Percentiles rank a stretch among this genome's conserved stretches.
phyloP scores from a whole-genome alignment of 768 basidiomycete genomes.

The Tricholoma terreum region DNA sequence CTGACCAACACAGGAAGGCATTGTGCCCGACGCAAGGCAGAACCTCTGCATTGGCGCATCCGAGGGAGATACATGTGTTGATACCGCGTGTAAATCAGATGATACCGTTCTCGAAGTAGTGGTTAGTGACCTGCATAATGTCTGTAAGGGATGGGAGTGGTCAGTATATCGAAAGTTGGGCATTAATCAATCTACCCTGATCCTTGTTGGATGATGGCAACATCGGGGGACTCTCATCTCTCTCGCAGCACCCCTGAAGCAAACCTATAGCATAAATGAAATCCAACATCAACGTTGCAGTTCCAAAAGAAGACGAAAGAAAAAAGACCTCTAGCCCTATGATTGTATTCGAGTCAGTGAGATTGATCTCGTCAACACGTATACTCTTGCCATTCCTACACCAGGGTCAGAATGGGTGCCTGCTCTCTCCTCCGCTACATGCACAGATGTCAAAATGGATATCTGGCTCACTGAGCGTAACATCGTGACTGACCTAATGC shows the following conservation, averaged over 20 bases:
- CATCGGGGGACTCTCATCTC: slow-evolving; percentile 79
- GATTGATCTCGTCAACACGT: slow-evolving; percentile 73
- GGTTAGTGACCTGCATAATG: slow-evolving; percentile 85
- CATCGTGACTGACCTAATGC: no score
- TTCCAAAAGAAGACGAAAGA: background rate
- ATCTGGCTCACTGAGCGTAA: no score
- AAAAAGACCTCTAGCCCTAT: slow-evolving; percentile 61
- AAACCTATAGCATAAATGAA: slow-evolving; percentile 61
- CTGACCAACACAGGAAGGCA: slow-evolving; percentile 84
- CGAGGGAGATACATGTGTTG: slow-evolving; percentile 77
- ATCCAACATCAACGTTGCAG: background rate
- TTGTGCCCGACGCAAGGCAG: slow-evolving; percentile 86
- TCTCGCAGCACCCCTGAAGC: slow-evolving; percentile 84
- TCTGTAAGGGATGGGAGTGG: slow-evolving; percentile 32
- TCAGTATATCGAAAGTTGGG: background rate
- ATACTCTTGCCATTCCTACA: slow-evolving; percentile 71
- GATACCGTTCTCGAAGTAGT: slow-evolving; percentile 90
- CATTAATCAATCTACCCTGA: slow-evolving; percentile 43
- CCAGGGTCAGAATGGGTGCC: slow-evolving; percentile 59
- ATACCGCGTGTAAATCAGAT: slow-evolving; percentile 88
- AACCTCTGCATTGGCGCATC: slow-evolving; percentile 77
- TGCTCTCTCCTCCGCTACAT: slow-evolving; percentile 66
- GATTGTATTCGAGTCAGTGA: slow-evolving; percentile 77
- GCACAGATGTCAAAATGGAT: no score
- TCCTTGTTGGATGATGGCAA: slow-evolving; percentile 89